A percentile compares a stretch with the other conserved stretches of the same genome.
Conservation (phyloP, 805 yeast genomes). For the Cephaloascus fragrans region DNA sequence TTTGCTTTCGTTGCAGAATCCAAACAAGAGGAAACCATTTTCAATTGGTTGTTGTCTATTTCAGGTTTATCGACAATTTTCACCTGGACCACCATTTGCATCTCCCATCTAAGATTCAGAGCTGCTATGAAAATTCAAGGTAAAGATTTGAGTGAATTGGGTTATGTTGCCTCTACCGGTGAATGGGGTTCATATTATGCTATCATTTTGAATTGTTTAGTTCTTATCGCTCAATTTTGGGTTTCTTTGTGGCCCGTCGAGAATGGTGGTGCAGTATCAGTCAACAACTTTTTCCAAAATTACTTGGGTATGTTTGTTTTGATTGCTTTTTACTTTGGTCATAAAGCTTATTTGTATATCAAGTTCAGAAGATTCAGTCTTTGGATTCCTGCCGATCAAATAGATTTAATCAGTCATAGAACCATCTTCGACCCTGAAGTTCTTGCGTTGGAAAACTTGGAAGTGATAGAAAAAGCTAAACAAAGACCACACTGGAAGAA, state of each 20-base stretch:
- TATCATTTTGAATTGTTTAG: slow-evolving; percentile 17
- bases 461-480: neutral
- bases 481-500: neutral
- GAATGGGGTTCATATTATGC: slow-evolving; percentile 27
- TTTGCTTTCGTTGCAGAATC: slow-evolving; percentile 26
- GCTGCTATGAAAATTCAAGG: slow-evolving; percentile 17
- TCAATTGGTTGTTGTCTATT: slow-evolving; percentile 30
- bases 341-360: slow-evolving; percentile 20
- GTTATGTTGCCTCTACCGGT: slow-evolving; percentile 29
- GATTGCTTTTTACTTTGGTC: slow-evolving; percentile 19
- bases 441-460: slow-evolving; percentile 14
- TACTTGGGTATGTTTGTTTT: slow-evolving; percentile 25
- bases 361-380: slow-evolving; percentile 22
- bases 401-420: slow-evolving; percentile 20
- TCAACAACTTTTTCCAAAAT: slow-evolving; percentile 18
- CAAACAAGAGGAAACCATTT: slow-evolving; percentile 25
- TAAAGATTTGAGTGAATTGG: slow-evolving; percentile 13
- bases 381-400: slow-evolving; percentile 15
- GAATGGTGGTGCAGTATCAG: slow-evolving; percentile 12
- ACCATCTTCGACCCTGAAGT: slow-evolving; percentile 24
- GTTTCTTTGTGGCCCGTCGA: slow-evolving; percentile 30
- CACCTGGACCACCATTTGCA: slow-evolving; percentile 31
- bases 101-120: slow-evolving; percentile 31
- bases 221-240: slow-evolving; percentile 33
- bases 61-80: slow-evolving; percentile 31